Percentiles rank a stretch among this genome's conserved stretches.
These are phyloP conservation scores for Singerocomus inundabilis DNA, from an alignment of 1,284 basidiomycete genomes.

Conservation along the genomic window DNA sequence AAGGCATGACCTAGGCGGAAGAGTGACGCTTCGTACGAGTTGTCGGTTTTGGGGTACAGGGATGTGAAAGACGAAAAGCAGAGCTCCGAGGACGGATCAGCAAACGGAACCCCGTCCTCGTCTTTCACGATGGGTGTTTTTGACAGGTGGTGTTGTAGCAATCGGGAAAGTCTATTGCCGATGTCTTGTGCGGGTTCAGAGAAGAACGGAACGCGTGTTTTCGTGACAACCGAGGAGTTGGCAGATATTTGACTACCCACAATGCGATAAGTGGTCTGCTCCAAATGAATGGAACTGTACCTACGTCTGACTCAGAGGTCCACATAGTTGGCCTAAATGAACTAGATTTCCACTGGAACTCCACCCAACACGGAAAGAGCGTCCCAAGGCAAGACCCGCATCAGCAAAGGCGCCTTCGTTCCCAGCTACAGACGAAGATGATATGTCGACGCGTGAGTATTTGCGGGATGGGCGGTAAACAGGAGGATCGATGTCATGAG, in stretches of 20 bases:
- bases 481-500: constrained; percentile 62
- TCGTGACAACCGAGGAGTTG: constrained; percentile 56
- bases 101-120: constrained; percentile 53
- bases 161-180: constrained; percentile 50
- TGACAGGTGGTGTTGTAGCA: constrained; percentile 79
- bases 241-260: constrained; percentile 47
- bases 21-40: constrained; percentile 73
- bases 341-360: constrained; percentile 78
- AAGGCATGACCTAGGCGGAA: constrained; percentile 90
- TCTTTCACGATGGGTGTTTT: constrained; percentile 69
- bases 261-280: constrained; percentile 9
- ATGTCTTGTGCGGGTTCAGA: constrained; percentile 38
- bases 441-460: constrained; percentile 64
- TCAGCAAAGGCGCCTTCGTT: constrained; percentile 72
- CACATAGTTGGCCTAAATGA: constrained; percentile 73
- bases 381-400: constrained; percentile 81
- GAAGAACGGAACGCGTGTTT: constrained; percentile 47
- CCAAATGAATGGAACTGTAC: constrained; percentile 27
- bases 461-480: constrained; percentile 67
- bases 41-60: constrained; percentile 73
- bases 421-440: constrained; percentile 60
- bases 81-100: constrained; percentile 55
- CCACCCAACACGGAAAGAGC: constrained; percentile 91
- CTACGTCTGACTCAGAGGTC: constrained; percentile 49
- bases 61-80: constrained; percentile 79